Evolutionary conservation across 345 rosid species (phyloP).

Genomic region (Eucalyptus caleyi): DNA sequence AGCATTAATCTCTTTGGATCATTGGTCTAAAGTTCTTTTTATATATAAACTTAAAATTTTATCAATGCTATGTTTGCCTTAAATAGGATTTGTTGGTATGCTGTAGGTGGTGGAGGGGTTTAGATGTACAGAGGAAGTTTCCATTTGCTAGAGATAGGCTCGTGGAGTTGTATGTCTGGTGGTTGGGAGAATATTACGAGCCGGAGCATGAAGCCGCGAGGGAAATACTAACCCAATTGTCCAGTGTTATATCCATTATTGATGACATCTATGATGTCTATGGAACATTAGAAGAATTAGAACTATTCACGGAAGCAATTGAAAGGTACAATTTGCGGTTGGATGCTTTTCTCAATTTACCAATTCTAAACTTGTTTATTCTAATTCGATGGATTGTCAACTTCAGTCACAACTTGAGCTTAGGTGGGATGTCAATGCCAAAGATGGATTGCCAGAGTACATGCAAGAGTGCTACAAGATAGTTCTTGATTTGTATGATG

Average conservation of each 20-base stretch:
- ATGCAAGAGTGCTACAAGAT: too few species aligned
- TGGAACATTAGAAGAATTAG: slow-evolving; percentile 15
- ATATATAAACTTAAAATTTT: not conserved
- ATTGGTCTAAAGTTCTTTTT: not conserved
- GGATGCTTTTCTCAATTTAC: not conserved
- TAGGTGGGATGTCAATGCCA: too few species aligned
- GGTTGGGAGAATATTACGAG: not conserved
- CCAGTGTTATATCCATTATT: not conserved
- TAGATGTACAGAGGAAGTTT: not conserved
- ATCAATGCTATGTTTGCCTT: not conserved
- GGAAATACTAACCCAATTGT: not conserved
- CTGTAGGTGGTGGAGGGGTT: slow-evolving; percentile 9
- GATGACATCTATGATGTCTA: slow-evolving; percentile 14
- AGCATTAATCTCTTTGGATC: too few species aligned
- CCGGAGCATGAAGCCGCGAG: not conserved
- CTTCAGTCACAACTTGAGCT: not conserved
- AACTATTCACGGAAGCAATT: slow-evolving; percentile 2
- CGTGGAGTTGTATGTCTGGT: not conserved
- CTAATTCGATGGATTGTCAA: not conserved
- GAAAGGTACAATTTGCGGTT: not conserved
- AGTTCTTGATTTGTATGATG: too few species aligned
- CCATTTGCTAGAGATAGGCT: slow-evolving; percentile 5
- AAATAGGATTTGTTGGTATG: not conserved
- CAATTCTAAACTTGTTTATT: not conserved
- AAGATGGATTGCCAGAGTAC: too few species aligned